Evolutionary conservation across 768 basidiomycete genomes (phyloP).

Genomic region (Boletus sp.): DNA sequence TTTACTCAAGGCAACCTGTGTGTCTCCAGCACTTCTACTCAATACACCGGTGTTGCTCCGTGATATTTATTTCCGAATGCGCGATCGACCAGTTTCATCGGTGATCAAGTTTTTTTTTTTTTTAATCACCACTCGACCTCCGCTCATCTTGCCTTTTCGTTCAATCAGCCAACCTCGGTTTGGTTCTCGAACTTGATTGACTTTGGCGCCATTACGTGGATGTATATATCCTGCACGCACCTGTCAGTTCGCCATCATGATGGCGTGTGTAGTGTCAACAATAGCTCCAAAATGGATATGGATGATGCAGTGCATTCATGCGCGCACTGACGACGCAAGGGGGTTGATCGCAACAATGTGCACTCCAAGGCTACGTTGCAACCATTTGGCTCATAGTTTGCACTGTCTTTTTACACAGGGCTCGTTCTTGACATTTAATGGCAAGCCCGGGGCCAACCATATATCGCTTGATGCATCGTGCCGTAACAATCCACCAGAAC

Average conservation of each 20-base stretch:
- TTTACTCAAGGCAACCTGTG: constrained; percentile 35
- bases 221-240: constrained; percentile 28
- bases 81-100: constrained; percentile 46
- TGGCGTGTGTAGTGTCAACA: constrained; percentile 3
- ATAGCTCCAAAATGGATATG: constrained; percentile 1
- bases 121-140: constrained; percentile 22
- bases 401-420: constrained; percentile 42
- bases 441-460: constrained; percentile 16
- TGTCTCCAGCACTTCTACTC: constrained; percentile 43
- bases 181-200: constrained; percentile 31
- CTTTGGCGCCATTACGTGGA: constrained; percentile 36
- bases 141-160: constrained; percentile 9
- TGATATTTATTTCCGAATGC: constrained; percentile 64
- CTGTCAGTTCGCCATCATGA: constrained; percentile 15
- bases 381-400: constrained; percentile 60
- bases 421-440: constrained; percentile 62
- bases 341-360: constrained; percentile 39
- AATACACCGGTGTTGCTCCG: constrained; percentile 55
- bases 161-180: constrained; percentile 15
- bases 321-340: constrained; percentile 35
- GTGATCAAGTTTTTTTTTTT: constrained; percentile 31
- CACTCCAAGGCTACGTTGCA: constrained; percentile 60
- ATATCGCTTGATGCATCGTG: constrained; percentile 9
- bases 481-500: constrained; percentile 2
- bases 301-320: constrained; percentile 16